Percentiles rank a stretch among this genome's conserved stretches.
Conservation (phyloP, 2,329 filamentous ascomycete species). For the Bipolaris cookei region DNA sequence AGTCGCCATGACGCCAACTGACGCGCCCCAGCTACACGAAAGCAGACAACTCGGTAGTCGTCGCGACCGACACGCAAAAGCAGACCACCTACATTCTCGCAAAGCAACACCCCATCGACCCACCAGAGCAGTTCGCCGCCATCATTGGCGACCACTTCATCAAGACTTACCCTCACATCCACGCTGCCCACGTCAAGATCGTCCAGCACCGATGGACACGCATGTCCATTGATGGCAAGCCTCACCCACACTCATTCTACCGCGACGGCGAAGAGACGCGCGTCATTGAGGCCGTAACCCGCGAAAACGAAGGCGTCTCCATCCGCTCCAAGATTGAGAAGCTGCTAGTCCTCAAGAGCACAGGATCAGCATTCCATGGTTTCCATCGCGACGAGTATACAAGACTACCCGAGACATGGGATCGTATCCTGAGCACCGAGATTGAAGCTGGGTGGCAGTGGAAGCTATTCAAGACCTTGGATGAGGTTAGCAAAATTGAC, state of each 20-base stretch:
- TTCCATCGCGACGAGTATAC: constrained; percentile 95
- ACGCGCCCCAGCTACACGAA: constrained; percentile 73
- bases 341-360: constrained; percentile 92
- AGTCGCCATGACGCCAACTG: constrained; percentile 6
- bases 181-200: constrained; percentile 80
- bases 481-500: constrained; percentile 69
- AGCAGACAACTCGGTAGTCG: constrained; percentile 93
- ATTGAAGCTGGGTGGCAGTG: constrained; percentile 88
- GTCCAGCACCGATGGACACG: constrained; percentile 90
- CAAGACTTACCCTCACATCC: constrained; percentile 85
- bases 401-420: constrained; percentile 86
- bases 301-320: constrained; percentile 70
- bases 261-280: constrained; percentile 89
- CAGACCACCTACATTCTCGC: constrained; percentile 90
- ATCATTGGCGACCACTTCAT: constrained; percentile 89
- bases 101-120: constrained; percentile 89
- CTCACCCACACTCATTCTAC: constrained; percentile 93
- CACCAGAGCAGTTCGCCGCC: constrained; percentile 89
- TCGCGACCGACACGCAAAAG: constrained; percentile 97
- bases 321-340: constrained; percentile 80
- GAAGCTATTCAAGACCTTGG: constrained; percentile 70
- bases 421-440: constrained; percentile 93
- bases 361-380: constrained; percentile 92
- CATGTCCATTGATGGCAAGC: constrained; percentile 83
- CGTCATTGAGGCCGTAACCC: constrained; percentile 75